Evolutionary conservation across 2,329 filamentous ascomycete genomes (phyloP).

Genomic region (Beauveria sp.): DNA sequence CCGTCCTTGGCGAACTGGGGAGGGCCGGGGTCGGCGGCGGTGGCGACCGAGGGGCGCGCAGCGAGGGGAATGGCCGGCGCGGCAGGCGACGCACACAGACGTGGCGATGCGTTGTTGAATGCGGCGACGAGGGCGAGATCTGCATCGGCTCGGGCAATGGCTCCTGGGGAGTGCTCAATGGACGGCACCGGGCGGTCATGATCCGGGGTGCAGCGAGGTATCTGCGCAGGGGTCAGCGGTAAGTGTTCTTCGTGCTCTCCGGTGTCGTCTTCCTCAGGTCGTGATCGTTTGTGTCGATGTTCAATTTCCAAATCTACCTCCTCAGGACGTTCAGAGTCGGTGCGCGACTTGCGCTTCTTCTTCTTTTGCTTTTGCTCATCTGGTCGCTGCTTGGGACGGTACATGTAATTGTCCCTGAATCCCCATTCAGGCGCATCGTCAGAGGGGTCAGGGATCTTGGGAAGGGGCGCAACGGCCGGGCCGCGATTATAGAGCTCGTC

Average conservation of each 20-base stretch:
- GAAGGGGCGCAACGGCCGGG: background rate
- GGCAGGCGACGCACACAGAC: background rate
- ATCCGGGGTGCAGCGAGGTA: background rate
- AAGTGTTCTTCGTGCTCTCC: background rate
- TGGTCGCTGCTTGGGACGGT: background rate
- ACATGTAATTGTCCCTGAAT: background rate
- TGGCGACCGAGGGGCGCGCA: too few relatives aligned
- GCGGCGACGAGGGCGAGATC: background rate
- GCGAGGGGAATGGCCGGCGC: background rate
- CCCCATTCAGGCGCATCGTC: background rate
- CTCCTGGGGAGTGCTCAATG: background rate
- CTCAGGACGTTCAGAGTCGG: background rate
- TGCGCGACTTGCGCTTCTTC: background rate
- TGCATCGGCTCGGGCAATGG: background rate
- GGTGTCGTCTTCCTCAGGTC: background rate
- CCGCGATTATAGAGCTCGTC: background rate
- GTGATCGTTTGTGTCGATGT: background rate
- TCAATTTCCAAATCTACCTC: background rate
- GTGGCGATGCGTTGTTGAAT: background rate
- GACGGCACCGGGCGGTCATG: background rate
- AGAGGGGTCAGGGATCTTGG: background rate
- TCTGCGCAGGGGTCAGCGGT: background rate
- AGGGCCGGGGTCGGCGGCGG: background rate
- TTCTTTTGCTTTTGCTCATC: background rate
- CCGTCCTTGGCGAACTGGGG: slow-evolving; percentile 1